A percentile compares a stretch with the other conserved stretches of the same genome.
Conservation (phyloP, 1,284 basidiomycete species). For the Ustilago tritici region DNA sequence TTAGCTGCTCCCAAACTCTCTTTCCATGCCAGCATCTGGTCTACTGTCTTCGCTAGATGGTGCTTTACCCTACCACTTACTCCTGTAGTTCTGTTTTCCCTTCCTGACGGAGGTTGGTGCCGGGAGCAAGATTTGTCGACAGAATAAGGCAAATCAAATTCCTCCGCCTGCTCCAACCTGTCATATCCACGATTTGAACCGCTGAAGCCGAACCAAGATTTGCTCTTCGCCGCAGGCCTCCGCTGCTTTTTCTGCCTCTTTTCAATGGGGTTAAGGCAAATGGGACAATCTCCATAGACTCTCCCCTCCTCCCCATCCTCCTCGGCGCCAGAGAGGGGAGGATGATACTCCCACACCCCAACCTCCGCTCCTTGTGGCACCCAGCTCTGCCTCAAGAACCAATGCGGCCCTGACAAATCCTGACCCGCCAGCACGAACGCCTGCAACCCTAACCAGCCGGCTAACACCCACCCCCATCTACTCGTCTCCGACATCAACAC, state of each 20-base stretch:
- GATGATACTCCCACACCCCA: constrained; percentile 44
- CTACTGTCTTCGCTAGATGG: constrained; percentile 7
- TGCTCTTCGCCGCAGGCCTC: background rate
- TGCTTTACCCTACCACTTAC: background rate
- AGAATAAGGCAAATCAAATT: constrained; percentile 20
- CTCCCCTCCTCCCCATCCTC: constrained; percentile 1
- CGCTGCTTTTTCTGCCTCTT: background rate
- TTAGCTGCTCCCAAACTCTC: constrained; percentile 12
- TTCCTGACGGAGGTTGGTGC: background rate
- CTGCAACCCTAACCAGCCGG: constrained; percentile 77
- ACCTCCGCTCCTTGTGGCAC: constrained; percentile 19
- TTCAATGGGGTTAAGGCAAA: constrained; percentile 40
- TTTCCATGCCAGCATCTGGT: constrained; percentile 12
- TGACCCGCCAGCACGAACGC: constrained; percentile 79
- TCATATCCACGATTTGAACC: constrained; percentile 9
- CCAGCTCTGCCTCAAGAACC: constrained; percentile 77
- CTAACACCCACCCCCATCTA: constrained; percentile 78
- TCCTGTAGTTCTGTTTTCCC: background rate
- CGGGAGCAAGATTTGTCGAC: constrained; percentile 7
- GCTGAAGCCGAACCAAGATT: constrained; percentile 3
- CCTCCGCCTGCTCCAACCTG: constrained; percentile 19
- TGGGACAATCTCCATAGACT: constrained; percentile 38
- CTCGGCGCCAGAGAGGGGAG: constrained; percentile 7
- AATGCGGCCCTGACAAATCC: constrained; percentile 81
- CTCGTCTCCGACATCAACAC: constrained; percentile 82